Percentiles rank a stretch among this genome's conserved stretches.
Conservation (phyloP, 202 grass and related monocot genomes). For the Zoysia matrella region DNA sequence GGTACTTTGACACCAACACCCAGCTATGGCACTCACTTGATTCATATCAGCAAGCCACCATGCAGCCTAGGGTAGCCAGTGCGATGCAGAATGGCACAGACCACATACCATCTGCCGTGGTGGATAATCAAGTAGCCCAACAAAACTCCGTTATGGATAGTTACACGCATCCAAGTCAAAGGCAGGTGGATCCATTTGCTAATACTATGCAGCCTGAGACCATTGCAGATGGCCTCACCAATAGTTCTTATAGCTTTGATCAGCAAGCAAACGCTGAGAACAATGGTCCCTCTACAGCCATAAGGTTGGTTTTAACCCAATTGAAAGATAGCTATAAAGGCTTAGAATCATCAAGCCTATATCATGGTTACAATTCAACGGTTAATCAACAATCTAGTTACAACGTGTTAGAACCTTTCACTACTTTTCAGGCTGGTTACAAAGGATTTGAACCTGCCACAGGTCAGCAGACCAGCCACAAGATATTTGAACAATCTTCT, state of each 20-base stretch:
- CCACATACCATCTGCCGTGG: conserved; percentile 37
- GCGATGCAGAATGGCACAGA: conserved; percentile 51
- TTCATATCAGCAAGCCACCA: conserved; percentile 58
- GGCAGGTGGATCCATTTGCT: conserved; percentile 47
- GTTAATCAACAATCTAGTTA: conserved; percentile 37
- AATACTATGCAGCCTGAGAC: conserved; percentile 54
- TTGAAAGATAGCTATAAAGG: conserved; percentile 25
- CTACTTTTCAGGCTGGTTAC: conserved; percentile 28
- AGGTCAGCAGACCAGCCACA: conserved; percentile 17
- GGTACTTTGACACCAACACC: conserved; percentile 90
- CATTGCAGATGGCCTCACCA: conserved; percentile 46
- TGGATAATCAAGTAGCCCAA: conserved; percentile 45
- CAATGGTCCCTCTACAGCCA: too few species aligned
- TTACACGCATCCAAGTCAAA: conserved; percentile 57
- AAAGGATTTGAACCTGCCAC: conserved; percentile 40
- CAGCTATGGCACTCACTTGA: conserved; percentile 83
- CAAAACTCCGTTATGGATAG: conserved; percentile 48
- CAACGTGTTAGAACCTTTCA: conserved; percentile 36
- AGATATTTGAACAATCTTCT: not conserved
- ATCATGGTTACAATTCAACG: conserved; percentile 24
- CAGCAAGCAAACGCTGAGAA: not conserved
- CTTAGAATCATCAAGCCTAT: conserved; percentile 33
- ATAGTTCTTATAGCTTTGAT: conserved; percentile 55
- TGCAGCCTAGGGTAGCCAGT: conserved; percentile 26
- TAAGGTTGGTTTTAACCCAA: not conserved